Evolutionary conservation across 345 rosid genomes (phyloP), one percentile per base, ranked within the genome.

Genomic region (Durio zibethinus): DNA sequence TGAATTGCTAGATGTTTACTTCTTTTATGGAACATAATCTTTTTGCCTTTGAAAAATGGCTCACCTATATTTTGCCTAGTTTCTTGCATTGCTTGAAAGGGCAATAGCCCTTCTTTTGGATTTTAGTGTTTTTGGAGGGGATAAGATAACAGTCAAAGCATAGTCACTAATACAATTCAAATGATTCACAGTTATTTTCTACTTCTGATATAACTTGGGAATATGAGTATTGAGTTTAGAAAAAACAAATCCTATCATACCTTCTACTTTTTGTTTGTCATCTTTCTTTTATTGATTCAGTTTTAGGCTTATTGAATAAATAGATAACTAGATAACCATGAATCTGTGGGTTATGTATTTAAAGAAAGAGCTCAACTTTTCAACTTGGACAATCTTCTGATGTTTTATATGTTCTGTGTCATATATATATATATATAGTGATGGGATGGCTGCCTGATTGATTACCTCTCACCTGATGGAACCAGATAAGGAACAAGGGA

Each of bases 401-500:
- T 8, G 42, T 21, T 68, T 45, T 7, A 25, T 68, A 2, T 45
- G 36, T 29, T 20, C n/a, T 50, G 2, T 71, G 60, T 71, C 40
- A 20, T 20, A 20, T 33, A 29, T 31, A 21, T 8, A 15, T 69
- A 1, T 70, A 16, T 48, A 2, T 70, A 29, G 74, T 70, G 59
- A 70, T 18, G 59, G 20, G 18, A 9, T 70, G 73, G 36, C 73
- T 12, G 36, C 50, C 56, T 25, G 56, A 45, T 27, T 45, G 27
- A 50, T 29, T 18, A 48, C 27, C 42, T 16, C 33, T 71, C 60
- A 71, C 31, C 31, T 23, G 62, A 10, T 23, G 62, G 60, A 54
- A 54, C 27, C 60, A 54, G 27, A 54, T 21, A 54, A 70, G 74
- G 73, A 45, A 68, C 52, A 68, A 68, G 36, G 40, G 57, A 27